Base-by-base conservation (phyloP, 495 filamentous ascomycete genomes). In the Aspergillus saccharolyticus region DNA sequence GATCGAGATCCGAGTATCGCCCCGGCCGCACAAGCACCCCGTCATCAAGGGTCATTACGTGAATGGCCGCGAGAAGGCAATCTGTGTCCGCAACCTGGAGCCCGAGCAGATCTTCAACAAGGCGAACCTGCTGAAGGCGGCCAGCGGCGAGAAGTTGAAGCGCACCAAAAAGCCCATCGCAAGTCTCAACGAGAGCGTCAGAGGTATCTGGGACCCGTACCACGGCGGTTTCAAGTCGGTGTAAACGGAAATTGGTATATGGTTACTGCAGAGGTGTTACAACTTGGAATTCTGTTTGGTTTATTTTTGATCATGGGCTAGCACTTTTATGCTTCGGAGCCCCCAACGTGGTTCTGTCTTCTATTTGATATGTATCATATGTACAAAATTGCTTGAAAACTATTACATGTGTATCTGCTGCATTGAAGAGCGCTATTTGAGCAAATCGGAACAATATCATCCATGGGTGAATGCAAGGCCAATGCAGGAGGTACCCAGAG, bases 121-220 rank as follows among this genome's bases (percentile, higher is more conserved):
- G 80, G 84, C 82, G 1, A 83, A 88, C 63, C 67, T 94, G 25
- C 70, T 98, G 60, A 83, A 89, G 65, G 85, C 94, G 69, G 86
- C 89, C 15, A 95, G 83, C 62, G 94, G 94, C 14, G 85, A 96
- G 78, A 95, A 96, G 82, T 60, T 88, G 61, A 89, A 83, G 78
- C 82, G 75, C 67, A 79, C 86, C 57, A 89, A 79, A 70, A 96
- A 93, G 79, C 86, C 89, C 7, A 87, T 98, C 20, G 82, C 76
- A 54, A 93, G 89, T 82, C 76, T 88, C 69, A 97, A 94, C 70
- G 85, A 92, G 72, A 91, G 90, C 74, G 91, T 97, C 15, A 85
- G 94, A 77, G 94, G 94, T 56, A 83, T 97, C 60, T 98, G 93
- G 91, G 88, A 84, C 76, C 91, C 91, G 44, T 96, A 89, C 70